Evolutionary conservation across 2,329 filamentous ascomycete species (phyloP), one percentile per base, ranked within the genome.

Genomic region (Aspergillus pseudotamarii): DNA sequence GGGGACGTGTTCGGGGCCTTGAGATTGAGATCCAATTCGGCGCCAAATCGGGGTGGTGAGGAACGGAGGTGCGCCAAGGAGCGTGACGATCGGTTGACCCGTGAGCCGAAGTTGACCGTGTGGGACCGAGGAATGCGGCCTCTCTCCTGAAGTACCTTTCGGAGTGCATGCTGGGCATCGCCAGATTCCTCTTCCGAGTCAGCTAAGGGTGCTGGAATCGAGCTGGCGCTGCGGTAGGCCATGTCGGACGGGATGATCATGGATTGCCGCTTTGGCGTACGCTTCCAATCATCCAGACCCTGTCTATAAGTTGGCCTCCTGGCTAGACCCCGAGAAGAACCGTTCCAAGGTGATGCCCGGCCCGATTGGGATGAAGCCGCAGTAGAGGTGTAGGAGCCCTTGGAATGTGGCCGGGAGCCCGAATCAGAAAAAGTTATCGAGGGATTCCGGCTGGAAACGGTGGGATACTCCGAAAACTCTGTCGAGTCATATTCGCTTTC

Each of bases 111-210:
- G 51, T 72, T 67, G 43, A 74, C 68, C 4, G 69, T 70, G 5
- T 74, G 69, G 9, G 73, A 72, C 43, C 71, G 62, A 8, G 70
- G 60, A 19, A 70, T 69, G 14, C 73, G 68, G 34, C 71, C 69
- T 50, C 73, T 73, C 11, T 72, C 74, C 62, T 77, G 76, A 21
- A 83, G 73, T 3, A 83, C 78, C 62, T 82, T 78, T 41, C 81
- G 79, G 36, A 83, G 72, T 8, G 81, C 81, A 68, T 81, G 78
- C 64, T 82, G 80, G 23, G 81, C 82, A 71, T 83, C 74, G 19
- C 78, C 78, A 23, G 71, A 74, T 26, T 76, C 73, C 12, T 74
- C 73, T 1, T 75, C 71, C 1, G 70, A 65, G 10, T 73, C 74
- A 3, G 70, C 68, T 11, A 73, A 60, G 34, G 68, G 66, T 43